Conservation (phyloP, 2,329 filamentous ascomycete genomes). For the Fusarium begoniae region DNA sequence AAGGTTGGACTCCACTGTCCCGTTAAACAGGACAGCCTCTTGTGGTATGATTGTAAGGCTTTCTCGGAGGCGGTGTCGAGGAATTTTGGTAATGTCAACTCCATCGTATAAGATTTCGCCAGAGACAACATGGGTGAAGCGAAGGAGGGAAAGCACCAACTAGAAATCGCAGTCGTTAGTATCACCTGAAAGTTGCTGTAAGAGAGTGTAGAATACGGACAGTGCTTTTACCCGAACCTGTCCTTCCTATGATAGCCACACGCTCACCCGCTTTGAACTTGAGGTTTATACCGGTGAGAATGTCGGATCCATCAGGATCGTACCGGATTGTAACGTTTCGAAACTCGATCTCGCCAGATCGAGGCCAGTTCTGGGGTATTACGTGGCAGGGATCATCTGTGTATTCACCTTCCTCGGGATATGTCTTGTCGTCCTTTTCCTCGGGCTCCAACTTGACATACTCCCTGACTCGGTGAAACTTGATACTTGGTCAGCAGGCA, state of each 20-base stretch:
- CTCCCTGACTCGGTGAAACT: constrained; percentile 61
- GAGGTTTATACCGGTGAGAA: constrained; percentile 61
- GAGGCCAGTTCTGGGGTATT: constrained; percentile 57
- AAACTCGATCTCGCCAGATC: constrained; percentile 59
- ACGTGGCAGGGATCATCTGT: constrained; percentile 50
- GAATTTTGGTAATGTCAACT: constrained; percentile 62
- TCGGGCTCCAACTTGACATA: constrained; percentile 57
- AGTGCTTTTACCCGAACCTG: constrained; percentile 85
- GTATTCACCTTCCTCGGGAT: constrained; percentile 52
- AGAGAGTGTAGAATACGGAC: constrained; percentile 54
- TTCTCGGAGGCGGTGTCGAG: constrained; percentile 60
- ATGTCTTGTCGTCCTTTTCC: constrained; percentile 53
- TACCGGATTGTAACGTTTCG: constrained; percentile 62
- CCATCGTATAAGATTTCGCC: constrained; percentile 66
- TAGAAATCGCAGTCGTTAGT: constrained; percentile 26
- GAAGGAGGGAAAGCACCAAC: constrained; percentile 63
- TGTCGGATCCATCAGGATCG: constrained; percentile 55
- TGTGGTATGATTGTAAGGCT: constrained; percentile 67
- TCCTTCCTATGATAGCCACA: constrained; percentile 82
- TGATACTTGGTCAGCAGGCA: constrained; percentile 22
- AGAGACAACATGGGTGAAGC: constrained; percentile 61
- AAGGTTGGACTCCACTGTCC: constrained; percentile 64
- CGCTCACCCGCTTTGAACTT: constrained; percentile 73
- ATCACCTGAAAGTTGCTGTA: not conserved
- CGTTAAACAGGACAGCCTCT: constrained; percentile 66